Base-by-base conservation (phyloP, 371 early-diverging fungal genomes). In the Chytridium lagenaria region DNA sequence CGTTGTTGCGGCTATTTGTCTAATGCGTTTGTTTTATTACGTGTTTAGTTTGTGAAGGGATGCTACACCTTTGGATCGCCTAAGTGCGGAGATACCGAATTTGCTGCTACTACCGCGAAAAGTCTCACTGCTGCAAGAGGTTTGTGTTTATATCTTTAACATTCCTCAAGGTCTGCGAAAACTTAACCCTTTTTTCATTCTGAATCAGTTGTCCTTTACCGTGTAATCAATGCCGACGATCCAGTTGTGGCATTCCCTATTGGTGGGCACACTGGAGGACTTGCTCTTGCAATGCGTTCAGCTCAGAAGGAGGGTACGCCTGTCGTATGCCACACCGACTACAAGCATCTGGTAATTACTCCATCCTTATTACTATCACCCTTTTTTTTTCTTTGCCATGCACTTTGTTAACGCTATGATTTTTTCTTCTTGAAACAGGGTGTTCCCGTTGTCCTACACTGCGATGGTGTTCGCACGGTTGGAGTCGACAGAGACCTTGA, bases 1-100 rank as follows among this genome's bases (percentile, higher is more conserved):
- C 19, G 33, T 67, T 70, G 36, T 39, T 31, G 15, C 12, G 36
- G 31, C 26, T 49, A n/a, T 3, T 34, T 30, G 10, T 36, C 26
- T 57, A 51, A n/a, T 63, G n/a, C 31, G 12, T 49, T 26, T 12
- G 36, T 49, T 10, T n/a, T 52, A 16, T 22, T n/a, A 3, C 7
- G 52, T 23, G 51, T 55, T 5, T 40, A 76, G 72, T 52, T 71
- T 39, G 38, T 72, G 0, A 73, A 73, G 50, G 77, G 74, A 5
- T 73, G 71, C 52, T 77, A 77, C 51, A 71, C 71, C 22, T 72
- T 77, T 70, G 73, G 73, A 1, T 71, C 73, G 31, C 77, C 73
- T 7, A 71, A 77, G 51, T 73, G 73, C 57, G 77, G 77, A 1
- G 74, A 77, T 67, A 61, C 77, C 16, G 71, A 73, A 31, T 77